Evolutionary conservation across 1,284 basidiomycete species (phyloP), one percentile per base, ranked within the genome.

Genomic region (Trichosporon asahii): DNA sequence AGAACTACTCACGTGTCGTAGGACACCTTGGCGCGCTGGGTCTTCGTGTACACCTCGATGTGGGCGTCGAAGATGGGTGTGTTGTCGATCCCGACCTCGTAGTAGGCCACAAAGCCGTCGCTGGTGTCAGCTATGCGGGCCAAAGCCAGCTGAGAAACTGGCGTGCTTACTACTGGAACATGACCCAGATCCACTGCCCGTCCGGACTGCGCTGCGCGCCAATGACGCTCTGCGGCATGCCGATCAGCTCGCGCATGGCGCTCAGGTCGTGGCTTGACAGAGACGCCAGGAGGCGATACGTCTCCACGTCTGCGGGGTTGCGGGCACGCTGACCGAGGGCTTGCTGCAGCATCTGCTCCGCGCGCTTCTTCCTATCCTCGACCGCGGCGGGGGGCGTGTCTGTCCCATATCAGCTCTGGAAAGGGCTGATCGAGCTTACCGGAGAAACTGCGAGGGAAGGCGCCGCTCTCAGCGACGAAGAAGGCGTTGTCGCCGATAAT

Each of bases 51-150:
- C 11, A 85, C 81, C 71, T 86, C 85, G 70, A 85, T 79, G 67
- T 82, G 82, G 1, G 83, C 82, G 67, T 86, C 85, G 70, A 86
- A 85, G 1, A 81, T 70, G 14, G 78, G 79, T 1, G 85, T 83
- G 11, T 80, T 64, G 71, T 84, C 83, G 27, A 84, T 82, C 0
- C 76, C 81, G 67, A 83, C 78, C 74, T 82, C 82, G 71, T 79
- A 82, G 68, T 78, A 76, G 15, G 80, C 77, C 11, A 76, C 77
- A 60, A 82, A 81, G 29, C 76, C 75, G 7, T 74, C 65, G 27
- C 72, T 73, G 65, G 18, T 5, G 63, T 70, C 37, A 70, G 68
- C n/a, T 21, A 21, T 11, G n/a, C 18, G 6, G 1, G 0, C 14
- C 25, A 3, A 3, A 3, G 23, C 7, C 27, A 25, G 66, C 72